phyloP scores from a whole-genome alignment of 139 green algal species.

The Tetradesmus lagerheimii region DNA sequence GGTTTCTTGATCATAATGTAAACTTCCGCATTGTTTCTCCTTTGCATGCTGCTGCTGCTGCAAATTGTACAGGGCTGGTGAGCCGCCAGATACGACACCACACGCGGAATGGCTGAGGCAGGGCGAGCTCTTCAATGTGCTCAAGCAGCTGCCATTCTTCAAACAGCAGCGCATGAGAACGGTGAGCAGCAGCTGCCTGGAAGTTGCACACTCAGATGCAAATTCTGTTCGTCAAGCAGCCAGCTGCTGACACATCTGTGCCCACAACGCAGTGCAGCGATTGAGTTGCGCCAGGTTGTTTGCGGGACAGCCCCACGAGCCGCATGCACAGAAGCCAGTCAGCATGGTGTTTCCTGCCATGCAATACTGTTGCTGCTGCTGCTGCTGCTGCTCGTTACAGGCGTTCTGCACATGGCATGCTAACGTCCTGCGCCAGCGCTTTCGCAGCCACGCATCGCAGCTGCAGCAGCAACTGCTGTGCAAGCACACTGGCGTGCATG shows the following conservation, averaged over 20 bases:
- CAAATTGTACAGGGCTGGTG: neutral
- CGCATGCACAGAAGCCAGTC: too few species aligned
- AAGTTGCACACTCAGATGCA: too few species aligned
- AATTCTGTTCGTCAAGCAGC: too few species aligned
- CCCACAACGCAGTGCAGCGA: too few species aligned
- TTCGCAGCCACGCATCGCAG: neutral
- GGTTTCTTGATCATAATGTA: too few species aligned
- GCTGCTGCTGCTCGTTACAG: too few species aligned
- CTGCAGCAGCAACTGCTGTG: neutral
- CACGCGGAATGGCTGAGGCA: conserved; percentile 26
- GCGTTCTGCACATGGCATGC: conserved; percentile 12
- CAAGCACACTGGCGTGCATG: neutral
- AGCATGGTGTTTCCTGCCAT: too few species aligned
- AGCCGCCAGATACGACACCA: conserved; percentile 16
- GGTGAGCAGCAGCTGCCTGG: neutral
- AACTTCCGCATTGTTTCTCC: neutral
- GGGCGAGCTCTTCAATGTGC: conserved; percentile 28
- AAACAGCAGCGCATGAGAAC: neutral
- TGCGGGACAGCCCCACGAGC: too few species aligned
- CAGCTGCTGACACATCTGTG: too few species aligned
- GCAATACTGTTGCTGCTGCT: neutral
- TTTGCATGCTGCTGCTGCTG: neutral
- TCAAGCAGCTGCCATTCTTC: conserved; percentile 9
- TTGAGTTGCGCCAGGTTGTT: too few species aligned
- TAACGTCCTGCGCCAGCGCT: neutral